Base-by-base conservation (phyloP, 345 rosid genomes). In the Pelargonium nanum region DNA sequence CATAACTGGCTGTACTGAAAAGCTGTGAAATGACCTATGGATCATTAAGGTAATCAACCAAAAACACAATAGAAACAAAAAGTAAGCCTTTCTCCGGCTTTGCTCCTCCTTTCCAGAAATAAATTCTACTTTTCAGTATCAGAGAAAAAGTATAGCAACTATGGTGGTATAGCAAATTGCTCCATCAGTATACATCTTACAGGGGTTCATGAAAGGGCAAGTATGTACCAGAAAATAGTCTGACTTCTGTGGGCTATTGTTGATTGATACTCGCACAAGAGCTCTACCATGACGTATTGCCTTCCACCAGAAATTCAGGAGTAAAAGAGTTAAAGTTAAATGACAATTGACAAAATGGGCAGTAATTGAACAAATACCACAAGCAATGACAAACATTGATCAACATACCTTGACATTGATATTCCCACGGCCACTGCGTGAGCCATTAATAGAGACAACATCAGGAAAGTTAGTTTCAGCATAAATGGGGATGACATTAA, bases 381-480 rank as follows among this genome's bases (percentile, higher is more conserved):
- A 58, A 8, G 61, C n/a, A 34, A 19, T 24, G 62, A 63, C 61
- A 26, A 24, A 40, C 24, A 59, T 53, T 6, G 21, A 20, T 48
- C 22, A 32, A 10, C 78, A 32, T 53, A 91, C 98, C 98, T 91
- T 88, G 57, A 91, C 69, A 77, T 61, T 76, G 64, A 88, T 65
- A 68, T 58, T 70, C 67, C 72, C 77, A 65, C 65, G 75, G 48
- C 61, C 64, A 68, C 71, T 70, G 63, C 30, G 59, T 21, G 76
- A 71, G 63, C 61, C 55, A 57, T 71, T 78, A 58, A 88, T 61
- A 48, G 78, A 80, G 64, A 85, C 77, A 65, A 88, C 75, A 74
- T 92, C 81, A 8, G 72, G 89, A 72, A 80, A 79, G 77, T 88
- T 86, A 59, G 94, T 82, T 75, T 83, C 91, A 2, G 67, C 83